These are phyloP conservation scores for Artemisia tridentata DNA, from an alignment of 129 eudicot genomes.

Conservation along the genomic window DNA sequence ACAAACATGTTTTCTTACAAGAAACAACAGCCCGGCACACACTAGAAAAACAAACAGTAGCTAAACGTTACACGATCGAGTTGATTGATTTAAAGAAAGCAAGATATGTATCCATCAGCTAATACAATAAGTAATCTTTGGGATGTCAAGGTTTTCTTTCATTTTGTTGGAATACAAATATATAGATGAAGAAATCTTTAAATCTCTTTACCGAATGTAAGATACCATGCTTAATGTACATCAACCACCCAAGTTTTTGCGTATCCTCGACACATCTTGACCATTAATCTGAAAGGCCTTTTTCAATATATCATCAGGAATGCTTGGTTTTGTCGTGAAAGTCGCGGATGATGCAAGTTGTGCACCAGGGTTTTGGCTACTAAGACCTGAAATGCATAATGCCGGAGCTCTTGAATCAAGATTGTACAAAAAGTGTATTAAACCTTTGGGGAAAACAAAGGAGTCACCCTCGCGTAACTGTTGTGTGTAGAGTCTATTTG, in stretches of 20 bases:
- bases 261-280: slow-evolving; percentile 65
- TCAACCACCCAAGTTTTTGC: slow-evolving; percentile 65
- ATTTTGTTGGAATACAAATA: neutral
- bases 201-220: neutral
- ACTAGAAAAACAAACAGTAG: no score
- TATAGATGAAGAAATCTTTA: neutral
- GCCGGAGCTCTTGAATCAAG: slow-evolving; percentile 48
- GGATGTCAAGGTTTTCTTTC: neutral
- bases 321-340: slow-evolving; percentile 50
- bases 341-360: slow-evolving; percentile 73
- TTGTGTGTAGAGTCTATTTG: slow-evolving; percentile 56
- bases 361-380: slow-evolving; percentile 81
- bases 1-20: no score
- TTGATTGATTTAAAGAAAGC: neutral
- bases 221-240: neutral
- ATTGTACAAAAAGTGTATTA: slow-evolving; percentile 68
- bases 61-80: no score
- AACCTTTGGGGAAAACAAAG: slow-evolving; percentile 73
- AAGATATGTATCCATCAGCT: neutral
- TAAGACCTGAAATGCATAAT: slow-evolving; percentile 60
- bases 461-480: slow-evolving; percentile 62
- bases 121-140: neutral
- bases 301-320: slow-evolving; percentile 63
- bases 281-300: slow-evolving; percentile 57
- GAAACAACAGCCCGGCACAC: no score